Evolutionary conservation across 1,139 yeast species (phyloP).

Genomic region (Kodamaea fungicola): DNA sequence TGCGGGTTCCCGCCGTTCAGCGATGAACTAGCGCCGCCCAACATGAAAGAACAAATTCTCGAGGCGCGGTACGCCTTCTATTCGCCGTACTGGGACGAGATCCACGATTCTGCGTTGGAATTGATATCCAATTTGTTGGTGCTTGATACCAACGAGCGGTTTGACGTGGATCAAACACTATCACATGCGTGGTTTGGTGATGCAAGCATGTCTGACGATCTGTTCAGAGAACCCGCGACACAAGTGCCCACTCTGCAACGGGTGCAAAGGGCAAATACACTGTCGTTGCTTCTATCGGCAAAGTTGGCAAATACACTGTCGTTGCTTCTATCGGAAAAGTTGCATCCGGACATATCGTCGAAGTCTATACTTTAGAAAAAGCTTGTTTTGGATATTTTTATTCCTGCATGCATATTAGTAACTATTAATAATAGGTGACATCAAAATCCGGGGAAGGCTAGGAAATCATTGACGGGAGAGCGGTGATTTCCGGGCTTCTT

Average conservation of each 20-base stretch:
- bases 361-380: not conserved
- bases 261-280: too few relatives aligned
- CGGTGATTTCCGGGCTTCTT: slow-evolving; percentile 21
- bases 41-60: slow-evolving; percentile 70
- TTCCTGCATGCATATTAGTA: too few relatives aligned
- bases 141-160: slow-evolving; percentile 53
- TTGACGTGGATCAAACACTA: slow-evolving; percentile 48
- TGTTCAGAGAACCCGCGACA: not conserved
- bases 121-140: slow-evolving; percentile 59
- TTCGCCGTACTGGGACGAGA: slow-evolving; percentile 77
- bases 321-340: too few relatives aligned
- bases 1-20: slow-evolving; percentile 87
- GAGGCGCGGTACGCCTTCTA: slow-evolving; percentile 68
- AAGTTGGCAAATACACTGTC: too few relatives aligned
- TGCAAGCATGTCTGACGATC: not conserved
- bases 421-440: not conserved
- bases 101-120: slow-evolving; percentile 62
- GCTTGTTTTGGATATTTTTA: too few relatives aligned
- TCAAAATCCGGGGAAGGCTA: not conserved
- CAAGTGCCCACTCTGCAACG: not conserved
- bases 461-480: slow-evolving; percentile 8
- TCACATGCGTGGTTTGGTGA: slow-evolving; percentile 56
- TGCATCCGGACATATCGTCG: not conserved
- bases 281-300: too few relatives aligned
- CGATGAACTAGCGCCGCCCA: slow-evolving; percentile 77